These are phyloP conservation scores for Globisporangium ultimum DNA, from an alignment of 352 stramenopile genomes.

Conservation along the genomic window DNA sequence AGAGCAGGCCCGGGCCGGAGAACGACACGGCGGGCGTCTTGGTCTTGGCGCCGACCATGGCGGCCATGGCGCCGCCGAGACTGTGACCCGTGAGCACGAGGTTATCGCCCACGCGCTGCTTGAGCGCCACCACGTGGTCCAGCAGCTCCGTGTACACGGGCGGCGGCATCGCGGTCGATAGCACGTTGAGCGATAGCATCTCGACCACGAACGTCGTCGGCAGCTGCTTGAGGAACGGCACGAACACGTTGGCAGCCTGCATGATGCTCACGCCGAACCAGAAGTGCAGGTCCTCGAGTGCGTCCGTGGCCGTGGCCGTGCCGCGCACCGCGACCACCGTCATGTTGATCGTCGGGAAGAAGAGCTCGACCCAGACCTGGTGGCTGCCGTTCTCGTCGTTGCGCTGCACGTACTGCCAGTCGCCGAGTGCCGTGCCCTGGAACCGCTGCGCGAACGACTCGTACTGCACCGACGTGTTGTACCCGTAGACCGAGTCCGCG, in stretches of 20 bases:
- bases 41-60: slow-evolving; percentile 81
- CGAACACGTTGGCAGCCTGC: slow-evolving; percentile 81
- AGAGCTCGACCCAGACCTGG: slow-evolving; percentile 85
- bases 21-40: slow-evolving; percentile 80
- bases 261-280: slow-evolving; percentile 88
- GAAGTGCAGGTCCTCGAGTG: slow-evolving; percentile 83
- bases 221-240: slow-evolving; percentile 85
- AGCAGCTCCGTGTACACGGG: slow-evolving; percentile 77
- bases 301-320: slow-evolving; percentile 78
- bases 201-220: slow-evolving; percentile 74
- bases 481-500: slow-evolving; percentile 75
- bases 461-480: slow-evolving; percentile 71
- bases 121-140: slow-evolving; percentile 51
- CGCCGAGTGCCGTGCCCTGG: slow-evolving; percentile 64
- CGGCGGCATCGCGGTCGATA: slow-evolving; percentile 66
- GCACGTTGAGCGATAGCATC: slow-evolving; percentile 77
- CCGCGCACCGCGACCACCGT: slow-evolving; percentile 81
- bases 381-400: slow-evolving; percentile 64
- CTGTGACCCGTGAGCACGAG: slow-evolving; percentile 83
- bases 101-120: slow-evolving; percentile 62
- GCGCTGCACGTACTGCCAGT: slow-evolving; percentile 74
- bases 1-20: slow-evolving; percentile 75
- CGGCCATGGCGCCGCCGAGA: slow-evolving; percentile 81
- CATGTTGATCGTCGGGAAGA: slow-evolving; percentile 81
- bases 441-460: slow-evolving; percentile 79